Conservation (phyloP, 495 filamentous ascomycete genomes). For the Talaromyces thailandensis region DNA sequence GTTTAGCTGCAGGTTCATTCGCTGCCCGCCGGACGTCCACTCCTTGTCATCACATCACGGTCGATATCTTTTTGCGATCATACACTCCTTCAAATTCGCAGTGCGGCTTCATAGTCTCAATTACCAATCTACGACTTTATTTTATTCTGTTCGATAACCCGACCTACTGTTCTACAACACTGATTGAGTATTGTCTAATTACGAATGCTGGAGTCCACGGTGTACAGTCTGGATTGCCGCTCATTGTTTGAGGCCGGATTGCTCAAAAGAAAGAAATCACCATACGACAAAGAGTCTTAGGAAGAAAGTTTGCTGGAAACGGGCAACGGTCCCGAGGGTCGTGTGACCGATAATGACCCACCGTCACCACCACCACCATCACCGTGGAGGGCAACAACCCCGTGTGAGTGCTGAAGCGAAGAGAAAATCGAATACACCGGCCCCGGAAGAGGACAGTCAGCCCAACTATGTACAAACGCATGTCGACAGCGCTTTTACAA, state of each 20-base stretch:
- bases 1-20: constrained; percentile 10
- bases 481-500: not conserved
- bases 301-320: not conserved
- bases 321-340: not conserved
- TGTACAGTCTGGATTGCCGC: not conserved
- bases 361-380: constrained; percentile 17
- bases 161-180: not conserved
- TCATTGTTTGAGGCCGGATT: not conserved
- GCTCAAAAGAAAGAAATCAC: not conserved
- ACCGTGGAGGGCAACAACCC: constrained; percentile 8
- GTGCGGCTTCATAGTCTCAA: not conserved
- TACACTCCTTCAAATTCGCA: not conserved
- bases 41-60: constrained; percentile 13
- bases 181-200: not conserved
- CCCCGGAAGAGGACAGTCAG: not conserved
- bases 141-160: not conserved
- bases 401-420: constrained; percentile 12
- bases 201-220: not conserved
- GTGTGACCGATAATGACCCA: constrained; percentile 14
- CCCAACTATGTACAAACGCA: not conserved
- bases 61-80: not conserved
- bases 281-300: not conserved
- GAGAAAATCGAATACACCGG: not conserved
- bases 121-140: not conserved
- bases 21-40: constrained; percentile 21